Base-by-base conservation (phyloP, 176 grass and related monocot genomes). In the Triticum urartu region DNA sequence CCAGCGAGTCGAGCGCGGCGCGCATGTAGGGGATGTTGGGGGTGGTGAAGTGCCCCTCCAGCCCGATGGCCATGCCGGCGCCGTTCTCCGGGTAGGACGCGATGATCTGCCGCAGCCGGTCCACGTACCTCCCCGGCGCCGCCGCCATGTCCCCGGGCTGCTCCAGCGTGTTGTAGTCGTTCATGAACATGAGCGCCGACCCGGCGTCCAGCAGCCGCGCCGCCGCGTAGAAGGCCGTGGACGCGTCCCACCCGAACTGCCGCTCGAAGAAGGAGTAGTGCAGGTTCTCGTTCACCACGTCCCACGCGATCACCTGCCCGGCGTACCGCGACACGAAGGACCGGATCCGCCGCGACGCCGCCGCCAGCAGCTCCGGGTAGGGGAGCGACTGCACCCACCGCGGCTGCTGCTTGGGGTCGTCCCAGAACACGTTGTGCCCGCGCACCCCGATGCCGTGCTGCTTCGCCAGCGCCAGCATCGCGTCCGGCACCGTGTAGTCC, bases 101-200 rank as follows among this genome's bases (percentile, higher is more conserved):
- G 66, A 64, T 18, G 66, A 95, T 95, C 79, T 92, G 69, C 9
- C 38, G 22, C n/a, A 95, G 85, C 62, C 78, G 90, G 70, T 90
- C 40, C 39, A 95, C 64, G 92, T 91, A 94, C 90, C 81, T 94
- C 5, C 24, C 82, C 1, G 94, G 90, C 64, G 70, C 84, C n/a
- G 83, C 90, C 17, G 66, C 72, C 48, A 24, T 25, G 72, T 98
- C 97, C 3, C 84, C 82, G 3, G 97, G 90, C 79, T 94, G 67
- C 87, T 98, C 97, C 52, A 98, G 82, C 64, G 94, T 98, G 78
- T 98, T 98, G 86, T 22, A 98, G 18, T 98, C 94, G 78, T 98
- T 98, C 84, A 95, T 72, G 87, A 94, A 98, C 86, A 95, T 73
- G 58, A 94, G 47, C 48, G 90, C 35, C 38, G 82, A n/a, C 0